A percentile compares a stretch with the other conserved stretches of the same genome.
Evolutionary conservation across 352 stramenopile species (phyloP).

Genomic region (Pythium aquatile): DNA sequence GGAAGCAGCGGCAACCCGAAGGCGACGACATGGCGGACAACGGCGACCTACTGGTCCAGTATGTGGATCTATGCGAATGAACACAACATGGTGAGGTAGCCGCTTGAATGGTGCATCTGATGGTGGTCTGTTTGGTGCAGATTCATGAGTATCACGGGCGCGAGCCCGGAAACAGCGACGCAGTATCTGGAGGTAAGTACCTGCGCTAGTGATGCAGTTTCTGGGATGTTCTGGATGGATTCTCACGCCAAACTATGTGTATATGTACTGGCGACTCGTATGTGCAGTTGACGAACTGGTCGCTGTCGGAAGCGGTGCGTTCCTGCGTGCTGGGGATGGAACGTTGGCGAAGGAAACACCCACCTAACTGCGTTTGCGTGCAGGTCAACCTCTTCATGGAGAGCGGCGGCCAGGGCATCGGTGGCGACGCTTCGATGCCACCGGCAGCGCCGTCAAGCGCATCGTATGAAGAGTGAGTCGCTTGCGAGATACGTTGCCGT

Average conservation of each 20-base stretch:
- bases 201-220: background rate
- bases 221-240: background rate
- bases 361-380: background rate
- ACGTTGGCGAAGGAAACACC: background rate
- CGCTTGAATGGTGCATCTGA: background rate
- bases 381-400: constrained; percentile 87
- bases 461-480: constrained; percentile 26
- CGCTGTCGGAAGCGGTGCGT: constrained; percentile 65
- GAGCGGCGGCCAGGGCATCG: constrained; percentile 46
- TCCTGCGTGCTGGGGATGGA: background rate
- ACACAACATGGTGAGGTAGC: background rate
- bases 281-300: constrained; percentile 70
- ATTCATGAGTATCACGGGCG: constrained; percentile 86
- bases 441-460: constrained; percentile 39
- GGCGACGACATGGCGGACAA: constrained; percentile 1
- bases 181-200: constrained; percentile 69
- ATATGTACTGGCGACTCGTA: background rate
- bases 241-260: background rate
- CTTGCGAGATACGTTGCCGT: too few species aligned
- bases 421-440: constrained; percentile 14
- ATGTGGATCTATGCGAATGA: background rate
- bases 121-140: constrained; percentile 27
- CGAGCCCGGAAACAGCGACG: constrained; percentile 54
- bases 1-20: background rate
- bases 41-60: background rate